Evolutionary conservation across 1,284 basidiomycete genomes (phyloP), one percentile per base, ranked within the genome.

Genomic region (Marasmius oreades): DNA sequence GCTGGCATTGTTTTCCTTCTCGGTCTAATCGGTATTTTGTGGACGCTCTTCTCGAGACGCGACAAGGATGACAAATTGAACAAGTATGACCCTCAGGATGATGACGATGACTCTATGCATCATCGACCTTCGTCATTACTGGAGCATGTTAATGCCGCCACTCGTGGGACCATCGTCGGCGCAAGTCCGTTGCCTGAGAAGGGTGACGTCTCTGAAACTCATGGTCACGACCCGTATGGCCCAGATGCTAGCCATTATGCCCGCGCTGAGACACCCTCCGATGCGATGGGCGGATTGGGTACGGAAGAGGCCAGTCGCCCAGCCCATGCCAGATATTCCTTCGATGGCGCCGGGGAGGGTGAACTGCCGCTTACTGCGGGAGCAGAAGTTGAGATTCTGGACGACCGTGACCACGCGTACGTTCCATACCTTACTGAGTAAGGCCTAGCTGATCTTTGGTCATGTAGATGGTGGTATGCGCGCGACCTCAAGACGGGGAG

Each of bases 1-100:
- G 93, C 95, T 10, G 96, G 95, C 24, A 85, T 98, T 23, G 93
- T 99, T 53, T 95, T 99, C 75, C 75, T 98, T 1, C 79, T 98
- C 22, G 90, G 93, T 14, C 75, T 97, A 36, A 79, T 95, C 57
- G 93, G 93, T 48, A 89, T 98, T 47, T 75, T 98, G 43, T 93
- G 93, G 87, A 89, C 93, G 0, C 79, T 97, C 12, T 86, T 93
- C 69, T 86, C 90, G 22, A 80, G 92, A 47, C 80, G 86, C 53
- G 91, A 91, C 33, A 80, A 86, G 53, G 91, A 91, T 26, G 86
- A 87, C 64, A 85, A 80, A 66, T 64, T 81, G 11, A 72, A 73
- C 62, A 85, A 86, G 66, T 78, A 80, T 57, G 86, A 86, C 23
- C 76, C 69, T 1, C 76, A 84, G n/a, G 89, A 88, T 6, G 87